Conservation (phyloP, 345 rosid genomes). For the Eucalyptus cloeziana region DNA sequence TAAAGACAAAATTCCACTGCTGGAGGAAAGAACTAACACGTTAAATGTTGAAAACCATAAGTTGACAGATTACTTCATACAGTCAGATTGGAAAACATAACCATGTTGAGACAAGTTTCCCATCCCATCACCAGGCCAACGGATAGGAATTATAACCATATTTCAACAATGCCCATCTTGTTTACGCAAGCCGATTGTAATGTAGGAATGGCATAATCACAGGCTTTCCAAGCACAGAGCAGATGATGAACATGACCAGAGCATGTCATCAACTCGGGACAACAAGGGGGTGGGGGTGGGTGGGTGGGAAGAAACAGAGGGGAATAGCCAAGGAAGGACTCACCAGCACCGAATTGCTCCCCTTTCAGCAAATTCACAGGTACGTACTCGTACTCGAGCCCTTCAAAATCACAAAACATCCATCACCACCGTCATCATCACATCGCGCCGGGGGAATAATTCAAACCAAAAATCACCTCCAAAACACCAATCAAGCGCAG, state of each 20-base stretch:
- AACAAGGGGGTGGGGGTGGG: neutral
- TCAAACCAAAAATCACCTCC: neutral
- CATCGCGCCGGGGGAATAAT: neutral
- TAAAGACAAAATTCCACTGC: neutral
- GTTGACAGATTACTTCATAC: neutral
- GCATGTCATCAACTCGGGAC: neutral
- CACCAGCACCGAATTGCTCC: slow-evolving; percentile 60
- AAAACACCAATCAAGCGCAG: neutral
- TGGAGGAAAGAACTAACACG: neutral
- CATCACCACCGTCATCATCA: neutral
- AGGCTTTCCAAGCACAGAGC: neutral
- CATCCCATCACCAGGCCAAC: neutral
- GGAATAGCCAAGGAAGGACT: neutral
- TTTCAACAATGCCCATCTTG: neutral
- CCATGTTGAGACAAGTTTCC: neutral
- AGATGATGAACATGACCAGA: neutral
- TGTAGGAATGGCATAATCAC: neutral
- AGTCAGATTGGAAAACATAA: neutral
- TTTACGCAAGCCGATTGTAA: neutral
- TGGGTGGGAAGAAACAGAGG: neutral
- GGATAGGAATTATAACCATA: neutral
- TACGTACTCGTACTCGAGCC: slow-evolving; percentile 52
- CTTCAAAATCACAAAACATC: slow-evolving; percentile 7
- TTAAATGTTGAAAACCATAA: neutral
- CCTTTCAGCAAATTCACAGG: slow-evolving; percentile 46